phyloP scores from a whole-genome alignment of 495 filamentous ascomycete species.

The Saxophila tyrrhenica region DNA sequence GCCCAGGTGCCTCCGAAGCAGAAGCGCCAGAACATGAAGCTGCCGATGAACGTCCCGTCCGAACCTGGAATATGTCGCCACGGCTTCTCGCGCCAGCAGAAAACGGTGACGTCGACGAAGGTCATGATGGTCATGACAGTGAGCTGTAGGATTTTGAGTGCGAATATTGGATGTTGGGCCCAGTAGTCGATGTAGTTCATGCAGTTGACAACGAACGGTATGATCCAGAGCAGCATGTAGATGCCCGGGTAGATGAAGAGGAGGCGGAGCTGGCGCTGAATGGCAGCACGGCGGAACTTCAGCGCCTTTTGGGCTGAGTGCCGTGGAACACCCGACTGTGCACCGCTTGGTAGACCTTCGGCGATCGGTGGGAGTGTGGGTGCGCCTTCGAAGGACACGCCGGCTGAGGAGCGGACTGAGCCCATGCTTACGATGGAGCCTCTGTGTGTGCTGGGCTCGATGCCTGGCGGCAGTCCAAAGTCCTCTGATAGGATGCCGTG shows the following conservation, averaged over 20 bases:
- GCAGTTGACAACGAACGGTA: constrained; percentile 55
- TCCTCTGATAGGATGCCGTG: constrained; percentile 7
- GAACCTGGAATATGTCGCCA: constrained; percentile 49
- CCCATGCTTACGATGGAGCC: constrained; percentile 4
- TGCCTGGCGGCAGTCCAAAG: neutral
- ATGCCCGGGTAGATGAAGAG: constrained; percentile 61
- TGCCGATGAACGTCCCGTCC: constrained; percentile 33
- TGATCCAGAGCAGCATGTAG: constrained; percentile 61
- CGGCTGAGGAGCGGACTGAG: constrained; percentile 1
- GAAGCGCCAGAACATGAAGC: constrained; percentile 31
- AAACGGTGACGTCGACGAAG: constrained; percentile 54
- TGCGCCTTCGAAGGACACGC: neutral
- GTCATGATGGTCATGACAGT: constrained; percentile 50
- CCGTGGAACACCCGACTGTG: neutral
- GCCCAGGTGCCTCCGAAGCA: constrained; percentile 1
- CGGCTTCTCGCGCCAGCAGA: constrained; percentile 53
- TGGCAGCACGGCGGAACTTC: constrained; percentile 28
- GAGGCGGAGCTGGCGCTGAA: constrained; percentile 53
- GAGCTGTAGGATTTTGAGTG: constrained; percentile 42
- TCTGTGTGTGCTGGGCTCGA: constrained; percentile 1
- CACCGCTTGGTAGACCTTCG: constrained; percentile 3
- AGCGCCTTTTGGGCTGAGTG: neutral
- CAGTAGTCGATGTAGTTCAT: constrained; percentile 46
- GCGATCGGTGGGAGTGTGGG: constrained; percentile 3
- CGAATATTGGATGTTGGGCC: constrained; percentile 39